These are phyloP conservation scores for Aspergillus olivimuriae DNA, from an alignment of 495 filamentous ascomycete species.

Conservation along the genomic window DNA sequence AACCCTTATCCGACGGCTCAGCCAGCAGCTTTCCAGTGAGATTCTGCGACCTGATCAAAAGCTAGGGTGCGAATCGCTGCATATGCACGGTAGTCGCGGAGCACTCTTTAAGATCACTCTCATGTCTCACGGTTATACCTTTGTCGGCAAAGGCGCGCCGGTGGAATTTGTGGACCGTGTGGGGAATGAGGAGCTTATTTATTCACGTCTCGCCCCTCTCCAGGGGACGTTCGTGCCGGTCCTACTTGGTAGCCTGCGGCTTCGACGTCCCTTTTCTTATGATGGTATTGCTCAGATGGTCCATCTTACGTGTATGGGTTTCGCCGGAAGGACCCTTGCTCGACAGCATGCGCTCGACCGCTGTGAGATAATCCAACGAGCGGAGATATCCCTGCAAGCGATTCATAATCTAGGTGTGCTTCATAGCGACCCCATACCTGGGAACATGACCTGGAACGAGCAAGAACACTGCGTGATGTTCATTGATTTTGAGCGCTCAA, in stretches of 20 bases:
- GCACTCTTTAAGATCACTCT: slow-evolving; percentile 39
- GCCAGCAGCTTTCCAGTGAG: slow-evolving; percentile 15
- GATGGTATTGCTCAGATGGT: slow-evolving; percentile 25
- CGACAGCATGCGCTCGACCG: slow-evolving; percentile 3
- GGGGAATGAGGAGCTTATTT: slow-evolving; percentile 26
- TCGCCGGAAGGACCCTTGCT: slow-evolving; percentile 17
- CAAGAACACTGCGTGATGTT: slow-evolving; percentile 17
- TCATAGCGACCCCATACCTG: slow-evolving; percentile 13
- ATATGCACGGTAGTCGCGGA: slow-evolving; percentile 29
- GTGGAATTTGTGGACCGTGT: slow-evolving; percentile 18
- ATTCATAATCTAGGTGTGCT: slow-evolving; percentile 14
- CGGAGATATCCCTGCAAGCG: slow-evolving; percentile 11
- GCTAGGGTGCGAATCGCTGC: slow-evolving; percentile 33
- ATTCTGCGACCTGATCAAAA: slow-evolving; percentile 14
- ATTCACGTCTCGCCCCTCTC: slow-evolving; percentile 24
- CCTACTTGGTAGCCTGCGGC: slow-evolving; percentile 25
- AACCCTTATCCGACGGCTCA: slow-evolving; percentile 8
- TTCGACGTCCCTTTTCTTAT: slow-evolving; percentile 26
- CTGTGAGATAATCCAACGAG: slow-evolving; percentile 6
- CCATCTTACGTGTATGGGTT: slow-evolving; percentile 30
- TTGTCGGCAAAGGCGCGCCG: slow-evolving; percentile 38
- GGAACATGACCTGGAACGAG: slow-evolving; percentile 17
- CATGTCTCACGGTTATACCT: slow-evolving; percentile 41
- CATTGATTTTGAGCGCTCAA: slow-evolving; percentile 19
- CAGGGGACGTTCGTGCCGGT: slow-evolving; percentile 31